Base-by-base conservation (phyloP, 2,329 filamentous ascomycete species). In the Aureobasidium sp. region DNA sequence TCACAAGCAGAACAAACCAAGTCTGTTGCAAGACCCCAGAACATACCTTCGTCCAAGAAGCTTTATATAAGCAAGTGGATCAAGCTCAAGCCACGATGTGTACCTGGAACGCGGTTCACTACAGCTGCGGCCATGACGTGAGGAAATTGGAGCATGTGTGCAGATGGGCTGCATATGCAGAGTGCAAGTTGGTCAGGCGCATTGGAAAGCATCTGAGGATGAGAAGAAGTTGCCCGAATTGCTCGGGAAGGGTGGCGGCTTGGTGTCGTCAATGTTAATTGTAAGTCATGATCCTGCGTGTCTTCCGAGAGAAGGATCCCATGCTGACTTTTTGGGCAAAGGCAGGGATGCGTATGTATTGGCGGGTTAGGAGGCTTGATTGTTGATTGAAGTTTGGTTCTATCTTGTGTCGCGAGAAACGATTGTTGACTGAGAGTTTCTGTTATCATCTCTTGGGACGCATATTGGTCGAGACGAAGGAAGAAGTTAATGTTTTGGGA, bases 91-190 rank as follows among this genome's bases (percentile, higher is more conserved):
- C 31, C 4, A 29, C 4, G 8, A 60, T 60, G 57, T 60, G 57
- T 45, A 60, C 45, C 27, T 60, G 47, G 45, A 51, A 51, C 5
- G 33, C 47, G 27, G n/a, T 60, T 46, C 57, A 60, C 35, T 60
- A 50, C 37, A 60, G 57, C 46, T 60, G 57, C 11, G 57, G 57
- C 19, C 57, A 60, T 25, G 45, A 60, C 17, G 45, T 27, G 5
- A 50, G 45, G 23, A 50, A 60, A n/a, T 11, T 60, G 10, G 57
- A 43, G 9, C 29, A 50, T n/a, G 31, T n/a, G 21, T 51, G 57
- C 42, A 35, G 37, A 38, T 51, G 45, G 42, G 43, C 42, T 29
- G 43, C 55, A 9, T 58, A 58, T 11, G 55, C 43, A n/a, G 55
- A 58, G 8, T 58, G 55, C 23, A 58, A 49, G 33, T 21, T 45